Evolutionary conservation across 2,329 filamentous ascomycete species (phyloP).

Genomic region (Huntiella savannae): DNA sequence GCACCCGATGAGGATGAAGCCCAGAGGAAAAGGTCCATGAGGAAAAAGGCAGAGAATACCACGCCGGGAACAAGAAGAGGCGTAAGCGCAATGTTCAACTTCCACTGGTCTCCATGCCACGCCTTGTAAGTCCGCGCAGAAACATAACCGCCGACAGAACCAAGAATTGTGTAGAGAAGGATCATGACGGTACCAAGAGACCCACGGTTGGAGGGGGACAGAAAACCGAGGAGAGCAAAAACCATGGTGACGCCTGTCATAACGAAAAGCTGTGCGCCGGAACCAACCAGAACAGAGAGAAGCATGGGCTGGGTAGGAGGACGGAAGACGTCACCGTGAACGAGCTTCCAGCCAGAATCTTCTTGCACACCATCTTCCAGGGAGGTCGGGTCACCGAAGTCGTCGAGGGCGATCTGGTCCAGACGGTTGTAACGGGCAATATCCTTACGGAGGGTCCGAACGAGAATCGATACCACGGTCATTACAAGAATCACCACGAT

Average conservation of each 20-base stretch:
- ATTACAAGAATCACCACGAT: slow-evolving; percentile 83
- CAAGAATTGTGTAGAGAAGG: slow-evolving; percentile 79
- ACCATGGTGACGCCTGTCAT: slow-evolving; percentile 91
- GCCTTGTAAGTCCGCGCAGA: slow-evolving; percentile 88
- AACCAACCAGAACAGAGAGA: slow-evolving; percentile 74
- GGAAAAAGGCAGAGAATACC: slow-evolving; percentile 77
- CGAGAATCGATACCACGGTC: slow-evolving; percentile 81
- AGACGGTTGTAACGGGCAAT: slow-evolving; percentile 93
- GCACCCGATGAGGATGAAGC: slow-evolving; percentile 80
- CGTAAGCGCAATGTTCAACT: slow-evolving; percentile 76
- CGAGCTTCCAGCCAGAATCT: slow-evolving; percentile 95
- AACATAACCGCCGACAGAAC: slow-evolving; percentile 79
- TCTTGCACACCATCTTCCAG: slow-evolving; percentile 87
- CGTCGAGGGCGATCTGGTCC: slow-evolving; percentile 77
- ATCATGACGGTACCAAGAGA: slow-evolving; percentile 87
- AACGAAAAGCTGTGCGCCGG: slow-evolving; percentile 88
- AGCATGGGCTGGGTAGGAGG: slow-evolving; percentile 66
- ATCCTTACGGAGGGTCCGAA: slow-evolving; percentile 79
- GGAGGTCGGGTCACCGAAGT: slow-evolving; percentile 59
- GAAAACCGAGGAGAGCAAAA: slow-evolving; percentile 82
- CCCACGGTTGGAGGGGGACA: slow-evolving; percentile 88
- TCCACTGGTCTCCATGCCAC: slow-evolving; percentile 84
- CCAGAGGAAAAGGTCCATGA: slow-evolving; percentile 93
- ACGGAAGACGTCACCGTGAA: slow-evolving; percentile 94
- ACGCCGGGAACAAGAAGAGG: slow-evolving; percentile 70